Evolutionary conservation across 2,329 filamentous ascomycete species (phyloP), one percentile per base, ranked within the genome.

Genomic region (Fusarium concolor): DNA sequence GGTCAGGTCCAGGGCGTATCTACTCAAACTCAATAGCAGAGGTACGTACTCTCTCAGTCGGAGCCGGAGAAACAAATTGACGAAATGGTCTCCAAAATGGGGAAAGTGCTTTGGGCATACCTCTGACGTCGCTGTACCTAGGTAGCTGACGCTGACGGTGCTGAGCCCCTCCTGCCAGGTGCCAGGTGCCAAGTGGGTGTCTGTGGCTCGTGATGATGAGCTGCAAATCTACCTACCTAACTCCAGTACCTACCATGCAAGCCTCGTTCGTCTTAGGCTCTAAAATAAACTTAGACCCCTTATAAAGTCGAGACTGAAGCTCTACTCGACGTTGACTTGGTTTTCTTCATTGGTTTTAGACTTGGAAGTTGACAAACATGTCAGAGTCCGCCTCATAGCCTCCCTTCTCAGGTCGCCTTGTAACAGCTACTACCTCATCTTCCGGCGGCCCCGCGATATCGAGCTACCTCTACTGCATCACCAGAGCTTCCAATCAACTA

Each of bases 41-140:
- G 17, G 26, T 55, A 57, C 26, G 31, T 57, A 44, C 31, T 9
- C 20, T 12, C 8, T 6, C 7, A 17, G 2, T 60, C 63, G 71
- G 51, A 6, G 14, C 5, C 71, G 71, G 71, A 68, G 47, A 61
- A 73, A 67, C 43, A 39, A 31, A 68, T 65, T 29, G 46, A 56
- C 70, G 35, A 28, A 26, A 31, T 41, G n/a, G 6, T 14, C 12
- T 6, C 22, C 29, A 17, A 6, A 31, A 46, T 46, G 18, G 56
- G 57, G 44, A 55, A 55, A 39, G 59, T 61, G 71, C 71, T 71
- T 47, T 60, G 71, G 42, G 65, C 71, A 66, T 52, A 38, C 14
- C 33, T 51, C 63, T 71, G 71, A 74, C 71, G 68, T 74, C 70
- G n/a, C 44, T 57, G n/a, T n/a, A 26, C 56, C 33, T 15, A 24